Evolutionary conservation across 2,329 filamentous ascomycete genomes (phyloP), one percentile per base, ranked within the genome.

Genomic region (Huntiella bhutanensis): DNA sequence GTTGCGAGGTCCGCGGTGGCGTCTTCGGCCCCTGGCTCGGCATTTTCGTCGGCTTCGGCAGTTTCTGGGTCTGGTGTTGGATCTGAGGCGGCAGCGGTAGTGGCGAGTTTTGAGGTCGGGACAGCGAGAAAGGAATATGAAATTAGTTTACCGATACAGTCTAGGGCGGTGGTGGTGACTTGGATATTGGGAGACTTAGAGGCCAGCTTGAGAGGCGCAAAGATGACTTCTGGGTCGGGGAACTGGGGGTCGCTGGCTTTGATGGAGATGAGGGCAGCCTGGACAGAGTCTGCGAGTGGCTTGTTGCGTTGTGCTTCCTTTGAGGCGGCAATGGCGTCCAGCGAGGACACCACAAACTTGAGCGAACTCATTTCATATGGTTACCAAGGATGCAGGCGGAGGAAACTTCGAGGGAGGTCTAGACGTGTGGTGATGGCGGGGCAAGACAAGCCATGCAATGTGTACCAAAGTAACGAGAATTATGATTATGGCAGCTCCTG

Each of bases 61-160:
- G 13, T 33, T 34, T 38, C 45, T 13, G 35, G 33, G 11, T 17
- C 43, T 13, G 22, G 17, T 10, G 32, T 33, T 17, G 17, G 39
- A 12, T 40, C 34, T 11, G 33, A 15, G n/a, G 19, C 22, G 11
- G 39, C 17, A 19, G 40, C 12, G 19, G 36, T 13, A 12, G 42
- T 22, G 19, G 41, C 35, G 16, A 34, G 13, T 43, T 34, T 43
- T 6, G 17, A 34, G 4, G 17, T 5, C 5, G 45, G 44, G 43
- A 84, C 75, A 42, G 88, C 88, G 62, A 98, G 96, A 68, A 96
- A 96, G 13, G 91, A 94, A 62, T 94, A 98, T 56, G 88, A 95
- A 59, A 96, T 96, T 52, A 98, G 77, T 67, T 98, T 98, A 56
- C 92, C 91, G 56, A 98, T 95, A 64, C 88, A 96, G 64, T 98